A percentile compares a stretch with the other conserved stretches of the same genome.
phyloP scores from a whole-genome alignment of 2,329 filamentous ascomycete species.

The Aspergillus eucalypticola region DNA sequence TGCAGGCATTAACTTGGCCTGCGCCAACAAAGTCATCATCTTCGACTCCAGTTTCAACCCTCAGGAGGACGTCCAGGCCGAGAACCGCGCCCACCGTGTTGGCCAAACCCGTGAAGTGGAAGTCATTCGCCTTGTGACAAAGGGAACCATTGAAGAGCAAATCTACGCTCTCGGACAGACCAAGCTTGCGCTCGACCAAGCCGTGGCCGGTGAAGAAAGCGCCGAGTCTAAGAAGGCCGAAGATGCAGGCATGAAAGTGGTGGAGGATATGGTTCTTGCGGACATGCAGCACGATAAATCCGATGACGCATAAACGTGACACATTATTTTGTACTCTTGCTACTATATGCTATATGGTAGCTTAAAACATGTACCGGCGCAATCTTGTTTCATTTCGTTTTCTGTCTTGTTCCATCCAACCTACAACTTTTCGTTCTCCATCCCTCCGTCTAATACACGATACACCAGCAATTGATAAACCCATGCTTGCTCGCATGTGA shows the following conservation, averaged over 20 bases:
- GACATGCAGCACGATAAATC: conserved; percentile 34
- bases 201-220: conserved; percentile 62
- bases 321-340: neutral
- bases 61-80: conserved; percentile 96
- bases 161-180: conserved; percentile 89
- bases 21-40: conserved; percentile 95
- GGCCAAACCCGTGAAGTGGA: conserved; percentile 90
- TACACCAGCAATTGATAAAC: neutral
- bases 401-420: neutral
- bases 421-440: neutral
- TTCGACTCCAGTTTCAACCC: conserved; percentile 98
- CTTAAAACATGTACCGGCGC: neutral
- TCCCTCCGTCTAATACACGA: neutral
- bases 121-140: conserved; percentile 79
- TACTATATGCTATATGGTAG: neutral
- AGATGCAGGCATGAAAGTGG: conserved; percentile 51
- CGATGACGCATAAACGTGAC: neutral
- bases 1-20: conserved; percentile 94
- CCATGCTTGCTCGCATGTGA: neutral
- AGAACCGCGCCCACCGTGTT: conserved; percentile 93
- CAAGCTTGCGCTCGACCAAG: conserved; percentile 84
- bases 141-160: conserved; percentile 84
- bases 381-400: neutral
- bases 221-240: conserved; percentile 54
- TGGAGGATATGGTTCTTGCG: conserved; percentile 53